Evolutionary conservation across 2,329 filamentous ascomycete genomes (phyloP).

Genomic region (Colletotrichum scovillei): DNA sequence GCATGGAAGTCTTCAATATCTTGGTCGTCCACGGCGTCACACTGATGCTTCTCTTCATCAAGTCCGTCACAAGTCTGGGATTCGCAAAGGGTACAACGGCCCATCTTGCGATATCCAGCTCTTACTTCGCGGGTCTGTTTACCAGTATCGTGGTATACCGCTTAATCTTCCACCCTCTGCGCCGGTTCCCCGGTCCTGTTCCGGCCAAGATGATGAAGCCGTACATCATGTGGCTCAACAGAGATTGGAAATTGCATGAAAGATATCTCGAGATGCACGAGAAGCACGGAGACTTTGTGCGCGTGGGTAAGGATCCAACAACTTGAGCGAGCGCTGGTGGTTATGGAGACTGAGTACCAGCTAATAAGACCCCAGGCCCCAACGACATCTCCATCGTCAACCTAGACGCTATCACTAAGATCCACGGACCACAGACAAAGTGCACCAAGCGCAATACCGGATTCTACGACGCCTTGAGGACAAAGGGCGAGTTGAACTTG

Average conservation of each 20-base stretch:
- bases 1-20: not conserved
- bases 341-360: not conserved
- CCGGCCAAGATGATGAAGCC: slow-evolving; percentile 34
- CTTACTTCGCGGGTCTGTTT: slow-evolving; percentile 40
- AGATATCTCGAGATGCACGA: slow-evolving; percentile 12
- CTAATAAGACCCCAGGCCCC: slow-evolving; percentile 25
- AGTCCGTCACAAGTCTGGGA: not conserved
- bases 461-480: slow-evolving; percentile 36
- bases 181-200: slow-evolving; percentile 36
- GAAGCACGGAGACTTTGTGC: slow-evolving; percentile 36
- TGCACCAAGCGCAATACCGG: slow-evolving; percentile 36
- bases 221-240: slow-evolving; percentile 23
- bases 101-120: slow-evolving; percentile 5
- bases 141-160: slow-evolving; percentile 39
- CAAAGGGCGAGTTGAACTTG: slow-evolving; percentile 38
- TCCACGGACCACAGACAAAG: slow-evolving; percentile 39
- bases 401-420: slow-evolving; percentile 33
- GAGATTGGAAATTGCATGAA: slow-evolving; percentile 24
- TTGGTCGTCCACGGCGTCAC: slow-evolving; percentile 2
- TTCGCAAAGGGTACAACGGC: not conserved
- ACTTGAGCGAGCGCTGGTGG: too few species aligned
- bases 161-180: slow-evolving; percentile 34
- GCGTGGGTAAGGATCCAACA: slow-evolving; percentile 29
- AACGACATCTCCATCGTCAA: slow-evolving; percentile 39
- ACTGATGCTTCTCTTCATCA: not conserved